Conservation (phyloP, 2,329 filamentous ascomycete genomes). For the Gremmenia infestans region DNA sequence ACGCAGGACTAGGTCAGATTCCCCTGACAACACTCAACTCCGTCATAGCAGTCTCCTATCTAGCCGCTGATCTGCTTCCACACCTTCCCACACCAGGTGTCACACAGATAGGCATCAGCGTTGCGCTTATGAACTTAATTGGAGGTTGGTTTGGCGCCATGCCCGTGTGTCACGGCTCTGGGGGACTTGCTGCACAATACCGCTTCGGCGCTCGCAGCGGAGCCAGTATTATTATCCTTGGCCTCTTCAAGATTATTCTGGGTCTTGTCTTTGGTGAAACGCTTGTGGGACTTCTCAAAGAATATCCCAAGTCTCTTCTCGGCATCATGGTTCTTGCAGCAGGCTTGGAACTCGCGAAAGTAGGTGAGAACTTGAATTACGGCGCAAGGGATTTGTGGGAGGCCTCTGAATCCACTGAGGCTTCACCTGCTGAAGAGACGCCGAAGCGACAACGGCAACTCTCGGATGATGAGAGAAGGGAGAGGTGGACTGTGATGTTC, state of each 20-base stretch:
- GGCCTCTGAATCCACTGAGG: slow-evolving; percentile 40
- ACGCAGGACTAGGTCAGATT: slow-evolving; percentile 66
- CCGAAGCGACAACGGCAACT: slow-evolving; percentile 46
- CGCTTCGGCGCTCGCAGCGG: slow-evolving; percentile 89
- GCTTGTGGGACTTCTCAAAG: slow-evolving; percentile 63
- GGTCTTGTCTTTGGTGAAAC: slow-evolving; percentile 71
- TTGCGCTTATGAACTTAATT: slow-evolving; percentile 76
- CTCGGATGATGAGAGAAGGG: slow-evolving; percentile 62
- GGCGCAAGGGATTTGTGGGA: slow-evolving; percentile 57
- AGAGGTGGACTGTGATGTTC: slow-evolving; percentile 86
- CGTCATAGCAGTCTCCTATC: slow-evolving; percentile 77
- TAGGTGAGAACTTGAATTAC: slow-evolving; percentile 79
- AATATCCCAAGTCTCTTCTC: slow-evolving; percentile 72
- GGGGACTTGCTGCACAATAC: slow-evolving; percentile 84
- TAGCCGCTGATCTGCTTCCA: slow-evolving; percentile 74
- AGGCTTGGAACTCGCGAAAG: slow-evolving; percentile 80
- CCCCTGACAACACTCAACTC: slow-evolving; percentile 92
- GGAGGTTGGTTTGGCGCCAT: slow-evolving; percentile 92
- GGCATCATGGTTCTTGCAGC: slow-evolving; percentile 88
- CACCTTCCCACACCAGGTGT: slow-evolving; percentile 62
- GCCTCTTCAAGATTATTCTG: slow-evolving; percentile 67
- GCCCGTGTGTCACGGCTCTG: slow-evolving; percentile 92
- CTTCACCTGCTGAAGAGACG: slow-evolving; percentile 19
- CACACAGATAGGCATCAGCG: slow-evolving; percentile 74
- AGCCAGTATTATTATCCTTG: slow-evolving; percentile 75